Evolutionary conservation across 2,329 filamentous ascomycete genomes (phyloP).

Genomic region (Annulohypoxylon truncatum): DNA sequence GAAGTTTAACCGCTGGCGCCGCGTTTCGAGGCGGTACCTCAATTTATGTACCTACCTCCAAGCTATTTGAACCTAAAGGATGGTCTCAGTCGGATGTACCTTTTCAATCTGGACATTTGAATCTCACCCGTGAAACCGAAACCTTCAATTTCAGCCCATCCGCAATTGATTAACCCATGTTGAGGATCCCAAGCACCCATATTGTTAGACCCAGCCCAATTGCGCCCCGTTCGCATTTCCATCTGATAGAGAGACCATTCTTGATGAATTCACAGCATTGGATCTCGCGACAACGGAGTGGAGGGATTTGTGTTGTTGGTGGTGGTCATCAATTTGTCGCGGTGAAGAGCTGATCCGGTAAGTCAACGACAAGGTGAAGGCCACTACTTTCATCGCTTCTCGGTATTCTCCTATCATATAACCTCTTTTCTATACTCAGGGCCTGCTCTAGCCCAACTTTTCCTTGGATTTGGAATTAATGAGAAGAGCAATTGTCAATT

Average conservation of each 20-base stretch:
- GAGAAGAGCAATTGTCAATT: background rate
- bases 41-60: conserved; percentile 14
- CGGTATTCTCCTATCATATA: background rate
- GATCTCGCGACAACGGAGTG: conserved; percentile 33
- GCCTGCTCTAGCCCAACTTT: background rate
- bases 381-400: background rate
- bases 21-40: conserved; percentile 8
- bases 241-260: conserved; percentile 11
- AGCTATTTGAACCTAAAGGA: background rate
- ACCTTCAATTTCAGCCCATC: conserved; percentile 44
- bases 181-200: conserved; percentile 24
- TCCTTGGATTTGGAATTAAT: conserved; percentile 3
- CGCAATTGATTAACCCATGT: conserved; percentile 24
- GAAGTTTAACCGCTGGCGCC: conserved; percentile 42
- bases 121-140: conserved; percentile 44
- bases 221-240: background rate
- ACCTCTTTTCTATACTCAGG: conserved; percentile 6
- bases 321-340: conserved; percentile 34
- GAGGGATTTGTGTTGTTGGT: conserved; percentile 40
- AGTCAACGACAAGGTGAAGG: conserved; percentile 16
- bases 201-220: background rate
- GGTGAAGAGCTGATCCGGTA: conserved; percentile 39
- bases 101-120: conserved; percentile 34
- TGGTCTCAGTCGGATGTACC: conserved; percentile 20
- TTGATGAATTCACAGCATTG: conserved; percentile 37